Base-by-base conservation (phyloP, 148 eudicot species). In the Bassia scoparia region DNA sequence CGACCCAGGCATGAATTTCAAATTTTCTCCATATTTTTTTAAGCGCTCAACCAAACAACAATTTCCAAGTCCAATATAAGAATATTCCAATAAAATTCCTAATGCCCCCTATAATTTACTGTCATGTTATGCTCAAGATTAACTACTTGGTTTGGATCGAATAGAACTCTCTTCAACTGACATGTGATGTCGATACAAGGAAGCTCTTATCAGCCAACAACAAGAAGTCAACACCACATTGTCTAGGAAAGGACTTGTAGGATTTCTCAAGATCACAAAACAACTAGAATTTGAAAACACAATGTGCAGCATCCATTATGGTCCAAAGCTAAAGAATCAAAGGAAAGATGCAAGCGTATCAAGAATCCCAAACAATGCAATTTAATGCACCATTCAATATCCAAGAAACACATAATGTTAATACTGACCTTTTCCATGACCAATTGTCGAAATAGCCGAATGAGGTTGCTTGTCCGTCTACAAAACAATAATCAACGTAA, bases 401-500 rank as follows among this genome's bases (percentile, higher is more conserved):
- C 23, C 31, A 21, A 65, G 20, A 38, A 67, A 24, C 60, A 59
- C 23, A 23, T 15, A 52, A 55, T 4, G 38, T 48, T 37, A n/a
- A 26, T 20, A 87, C 96, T 49, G 71, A 91, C 98, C 98, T 95
- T 95, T 76, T 91, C 98, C 98, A 95, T 52, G 98, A 73, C 98
- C 97, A 76, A 97, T 82, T 78, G 84, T 95, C 61, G 93, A 24
- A 37, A 88, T 34, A 68, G 84, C 78, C 8, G 85, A 80, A 71
- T 80, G 83, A 54, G 85, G 55, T 83, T 91, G 89, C 80, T 69
- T 86, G 69, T 91, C 98, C 34, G 77, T 74, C 98, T 95, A 87
- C 76, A 80, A 77, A 50, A 71, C 53, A 60, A 74, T 46, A 76
- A 64, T 61, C 58, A 12, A 18, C 29, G 49, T 54, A 20, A 62